Evolutionary conservation across 345 rosid genomes (phyloP).

Genomic region (Pelargonium nanum): DNA sequence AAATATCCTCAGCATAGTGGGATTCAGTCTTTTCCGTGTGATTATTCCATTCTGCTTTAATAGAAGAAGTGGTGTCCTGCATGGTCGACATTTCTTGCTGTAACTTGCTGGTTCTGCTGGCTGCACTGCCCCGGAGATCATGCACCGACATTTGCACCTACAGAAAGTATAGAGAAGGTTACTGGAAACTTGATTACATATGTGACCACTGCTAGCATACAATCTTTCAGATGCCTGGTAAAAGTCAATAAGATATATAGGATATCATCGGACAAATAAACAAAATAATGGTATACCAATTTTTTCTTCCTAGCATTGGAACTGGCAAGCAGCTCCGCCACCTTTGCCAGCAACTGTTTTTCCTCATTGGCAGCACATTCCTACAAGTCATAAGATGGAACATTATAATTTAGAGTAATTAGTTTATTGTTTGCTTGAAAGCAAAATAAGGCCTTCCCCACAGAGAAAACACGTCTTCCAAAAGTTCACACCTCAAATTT

Average conservation of each 20-base stretch:
- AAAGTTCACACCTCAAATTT: slow-evolving; percentile 65
- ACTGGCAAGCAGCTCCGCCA: slow-evolving; percentile 74
- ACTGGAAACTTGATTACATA: neutral
- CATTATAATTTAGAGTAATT: no score
- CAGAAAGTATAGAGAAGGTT: slow-evolving; percentile 2
- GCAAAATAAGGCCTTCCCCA: neutral
- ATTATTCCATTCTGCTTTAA: slow-evolving; percentile 64
- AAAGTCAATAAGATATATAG: neutral
- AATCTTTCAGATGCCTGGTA: neutral
- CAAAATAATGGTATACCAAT: slow-evolving; percentile 35
- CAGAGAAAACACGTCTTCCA: neutral
- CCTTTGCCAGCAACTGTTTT: slow-evolving; percentile 71
- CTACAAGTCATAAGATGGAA: slow-evolving; percentile 21
- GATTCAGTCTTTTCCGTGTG: slow-evolving; percentile 84
- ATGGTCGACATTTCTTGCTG: slow-evolving; percentile 91
- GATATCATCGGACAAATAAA: neutral
- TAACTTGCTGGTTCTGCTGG: slow-evolving; percentile 55
- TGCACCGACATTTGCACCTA: slow-evolving; percentile 87
- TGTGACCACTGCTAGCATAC: neutral
- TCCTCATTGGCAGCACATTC: slow-evolving; percentile 89
- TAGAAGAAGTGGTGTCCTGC: slow-evolving; percentile 66
- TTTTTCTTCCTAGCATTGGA: slow-evolving; percentile 86
- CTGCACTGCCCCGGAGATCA: slow-evolving; percentile 69
- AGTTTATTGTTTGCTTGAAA: no score
- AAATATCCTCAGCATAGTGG: slow-evolving; percentile 52